Evolutionary conservation across 2,329 filamentous ascomycete genomes (phyloP), one percentile per base, ranked within the genome.

Genomic region (Trichoderma pleuroti): DNA sequence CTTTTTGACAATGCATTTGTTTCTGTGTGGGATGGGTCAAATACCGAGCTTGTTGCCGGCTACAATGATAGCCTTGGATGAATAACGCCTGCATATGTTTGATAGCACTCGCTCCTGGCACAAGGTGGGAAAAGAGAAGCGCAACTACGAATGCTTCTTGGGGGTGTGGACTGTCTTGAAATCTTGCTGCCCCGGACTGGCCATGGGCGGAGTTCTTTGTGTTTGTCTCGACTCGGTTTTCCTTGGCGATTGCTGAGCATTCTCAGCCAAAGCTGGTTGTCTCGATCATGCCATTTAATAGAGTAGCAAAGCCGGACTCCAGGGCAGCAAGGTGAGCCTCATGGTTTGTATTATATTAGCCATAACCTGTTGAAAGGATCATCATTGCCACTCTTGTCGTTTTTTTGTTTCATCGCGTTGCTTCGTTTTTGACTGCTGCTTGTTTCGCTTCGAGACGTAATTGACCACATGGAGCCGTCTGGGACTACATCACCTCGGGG

Each of bases 271-370:
- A 69, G 63, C 75, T 74, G 57, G 66, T 54, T 59, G 74, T 72
- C 70, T 63, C 52, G 57, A 70, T 68, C 65, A 52, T 71, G 73
- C 71, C 70, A 62, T 59, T 74, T 77, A 75, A 77, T 78, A 76
- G 71, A 78, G 75, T 75, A 75, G 74, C 73, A 75, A 74, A 75
- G 80, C 78, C 77, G 61, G 76, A 78, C 76, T 78, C 82, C 83
- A 78, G 83, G 85, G 84, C 84, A 86, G 84, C 84, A 82, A 84
- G 84, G 84, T 86, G 81, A 86, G 84, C 82, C 76, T 77, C 79
- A 79, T 78, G 80, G 82, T 82, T 82, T 86, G 84, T 86, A 86
- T 83, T 83, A 85, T 86, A 84, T 81, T 80, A 80, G 79, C 81
- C 81, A 83, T 69, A 64, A 71, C 57, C 65, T 71, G 57, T 60